A percentile compares a stretch with the other conserved stretches of the same genome.
Evolutionary conservation across 2,329 filamentous ascomycete species (phyloP).

Genomic region (Cryphonectria naterciae): DNA sequence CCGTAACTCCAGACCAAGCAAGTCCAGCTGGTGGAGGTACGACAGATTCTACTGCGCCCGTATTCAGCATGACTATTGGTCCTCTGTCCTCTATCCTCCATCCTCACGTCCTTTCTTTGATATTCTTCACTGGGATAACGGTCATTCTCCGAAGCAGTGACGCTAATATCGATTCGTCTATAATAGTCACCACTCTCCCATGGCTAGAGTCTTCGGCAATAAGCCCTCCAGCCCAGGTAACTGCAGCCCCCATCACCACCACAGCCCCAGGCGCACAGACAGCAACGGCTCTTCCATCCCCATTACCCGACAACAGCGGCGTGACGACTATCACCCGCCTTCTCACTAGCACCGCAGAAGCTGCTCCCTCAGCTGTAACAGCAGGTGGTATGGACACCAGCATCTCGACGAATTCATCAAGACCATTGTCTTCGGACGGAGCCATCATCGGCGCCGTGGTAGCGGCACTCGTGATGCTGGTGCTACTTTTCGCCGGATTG

Average conservation of each 20-base stretch:
- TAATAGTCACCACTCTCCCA: not conserved
- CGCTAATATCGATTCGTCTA: not conserved
- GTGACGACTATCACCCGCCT: not conserved
- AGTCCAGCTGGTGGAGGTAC: not conserved
- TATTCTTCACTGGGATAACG: not conserved
- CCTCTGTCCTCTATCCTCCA: not conserved
- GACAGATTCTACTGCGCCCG: not conserved
- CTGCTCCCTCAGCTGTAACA: not conserved
- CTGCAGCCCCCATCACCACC: not conserved
- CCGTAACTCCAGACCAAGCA: not conserved
- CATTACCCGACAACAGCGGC: not conserved
- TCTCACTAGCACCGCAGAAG: not conserved
- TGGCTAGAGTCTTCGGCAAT: not conserved
- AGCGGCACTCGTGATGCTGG: not conserved
- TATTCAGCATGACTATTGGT: not conserved
- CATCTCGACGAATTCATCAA: not conserved
- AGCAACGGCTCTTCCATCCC: not conserved
- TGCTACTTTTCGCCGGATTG: not conserved
- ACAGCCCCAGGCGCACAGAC: not conserved
- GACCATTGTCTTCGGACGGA: not conserved
- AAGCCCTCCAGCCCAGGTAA: not conserved
- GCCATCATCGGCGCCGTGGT: not conserved
- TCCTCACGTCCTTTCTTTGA: not conserved
- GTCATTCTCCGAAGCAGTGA: not conserved
- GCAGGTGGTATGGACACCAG: not conserved